Conservation (phyloP, 2,329 filamentous ascomycete species). For the Penicillium sp. region DNA sequence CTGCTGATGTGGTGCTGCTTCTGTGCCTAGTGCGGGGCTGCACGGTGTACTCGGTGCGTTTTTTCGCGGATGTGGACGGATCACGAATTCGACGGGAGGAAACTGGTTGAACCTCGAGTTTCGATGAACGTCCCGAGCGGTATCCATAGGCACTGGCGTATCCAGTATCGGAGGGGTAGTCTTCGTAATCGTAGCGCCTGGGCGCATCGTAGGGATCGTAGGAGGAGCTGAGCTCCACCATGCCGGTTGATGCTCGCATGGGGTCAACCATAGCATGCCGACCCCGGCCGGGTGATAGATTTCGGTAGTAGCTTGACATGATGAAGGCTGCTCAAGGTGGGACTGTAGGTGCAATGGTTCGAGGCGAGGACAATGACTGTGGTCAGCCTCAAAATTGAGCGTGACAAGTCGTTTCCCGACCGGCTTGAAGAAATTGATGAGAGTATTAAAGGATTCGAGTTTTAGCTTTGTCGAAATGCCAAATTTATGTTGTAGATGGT, state of each 20-base stretch:
- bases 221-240: slow-evolving; percentile 35
- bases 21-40: slow-evolving; percentile 33
- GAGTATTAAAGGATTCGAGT: neutral
- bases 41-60: slow-evolving; percentile 40
- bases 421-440: neutral
- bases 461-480: slow-evolving; percentile 5
- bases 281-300: slow-evolving; percentile 35
- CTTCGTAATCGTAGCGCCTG: slow-evolving; percentile 31
- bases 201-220: slow-evolving; percentile 36
- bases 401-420: neutral
- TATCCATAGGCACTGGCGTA: slow-evolving; percentile 32
- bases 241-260: slow-evolving; percentile 44
- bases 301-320: slow-evolving; percentile 35
- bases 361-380: neutral
- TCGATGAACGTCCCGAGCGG: slow-evolving; percentile 24
- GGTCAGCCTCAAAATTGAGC: neutral
- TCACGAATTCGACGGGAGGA: slow-evolving; percentile 36
- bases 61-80: slow-evolving; percentile 31
- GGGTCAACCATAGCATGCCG: slow-evolving; percentile 35
- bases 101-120: slow-evolving; percentile 36
- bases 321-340: slow-evolving; percentile 22
- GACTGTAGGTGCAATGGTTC: neutral
- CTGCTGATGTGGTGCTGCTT: slow-evolving; percentile 35
- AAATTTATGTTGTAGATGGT: neutral
- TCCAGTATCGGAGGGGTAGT: slow-evolving; percentile 34